phyloP scores from a whole-genome alignment of 2,329 filamentous ascomycete genomes.

The Teratosphaeria nubilosa region DNA sequence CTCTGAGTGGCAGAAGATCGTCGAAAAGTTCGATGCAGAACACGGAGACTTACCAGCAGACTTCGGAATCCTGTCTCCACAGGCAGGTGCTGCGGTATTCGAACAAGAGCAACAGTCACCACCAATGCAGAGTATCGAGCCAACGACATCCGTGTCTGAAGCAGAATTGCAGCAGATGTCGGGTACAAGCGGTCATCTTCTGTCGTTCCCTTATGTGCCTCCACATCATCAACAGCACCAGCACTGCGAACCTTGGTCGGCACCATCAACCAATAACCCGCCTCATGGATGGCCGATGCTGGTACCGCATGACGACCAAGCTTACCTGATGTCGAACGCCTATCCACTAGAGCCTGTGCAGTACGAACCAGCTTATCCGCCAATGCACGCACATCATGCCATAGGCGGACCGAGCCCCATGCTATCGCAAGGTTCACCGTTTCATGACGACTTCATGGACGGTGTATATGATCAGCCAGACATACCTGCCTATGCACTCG shows the following conservation, averaged over 20 bases:
- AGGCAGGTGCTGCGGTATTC: neutral
- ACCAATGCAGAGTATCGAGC: constrained; percentile 4
- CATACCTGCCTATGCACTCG: neutral
- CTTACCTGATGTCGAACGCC: neutral
- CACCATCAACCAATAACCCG: neutral
- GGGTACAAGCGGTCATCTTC: neutral
- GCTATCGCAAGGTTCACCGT: constrained; percentile 5
- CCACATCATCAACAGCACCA: neutral
- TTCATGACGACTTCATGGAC: constrained; percentile 2
- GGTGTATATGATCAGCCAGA: constrained; percentile 1
- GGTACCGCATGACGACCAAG: neutral
- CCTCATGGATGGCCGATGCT: neutral
- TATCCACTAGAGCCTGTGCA: neutral
- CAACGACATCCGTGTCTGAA: neutral
- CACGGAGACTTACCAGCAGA: neutral
- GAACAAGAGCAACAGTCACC: neutral
- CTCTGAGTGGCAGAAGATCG: constrained; percentile 3
- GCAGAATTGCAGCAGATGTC: neutral
- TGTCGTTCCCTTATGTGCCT: neutral
- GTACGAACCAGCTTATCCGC: neutral
- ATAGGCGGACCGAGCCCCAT: constrained; percentile 2
- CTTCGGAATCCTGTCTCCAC: constrained; percentile 2
- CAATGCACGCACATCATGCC: neutral
- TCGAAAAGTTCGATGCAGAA: constrained; percentile 1
- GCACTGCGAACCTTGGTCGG: neutral